phyloP scores from a whole-genome alignment of 768 basidiomycete genomes.

The Tulasnella sp. region DNA sequence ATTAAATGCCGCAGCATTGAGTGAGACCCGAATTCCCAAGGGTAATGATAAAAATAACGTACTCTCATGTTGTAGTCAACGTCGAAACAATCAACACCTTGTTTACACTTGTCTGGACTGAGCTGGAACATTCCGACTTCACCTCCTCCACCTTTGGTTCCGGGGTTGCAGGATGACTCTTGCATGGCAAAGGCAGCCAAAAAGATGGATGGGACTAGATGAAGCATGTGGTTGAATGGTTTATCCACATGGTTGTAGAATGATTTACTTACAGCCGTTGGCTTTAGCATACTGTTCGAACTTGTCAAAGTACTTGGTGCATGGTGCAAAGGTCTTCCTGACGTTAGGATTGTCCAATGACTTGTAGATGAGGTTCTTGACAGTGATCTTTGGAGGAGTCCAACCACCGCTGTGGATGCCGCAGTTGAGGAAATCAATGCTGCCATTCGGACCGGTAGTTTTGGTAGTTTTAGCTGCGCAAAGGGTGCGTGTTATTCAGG shows the following conservation, averaged over 20 bases:
- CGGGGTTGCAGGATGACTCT: slow-evolving; percentile 61
- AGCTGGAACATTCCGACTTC: slow-evolving; percentile 76
- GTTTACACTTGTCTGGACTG: slow-evolving; percentile 65
- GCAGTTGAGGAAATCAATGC: slow-evolving; percentile 30
- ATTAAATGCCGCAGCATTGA: slow-evolving; percentile 44
- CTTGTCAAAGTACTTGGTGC: slow-evolving; percentile 35
- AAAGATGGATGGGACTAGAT: slow-evolving; percentile 54
- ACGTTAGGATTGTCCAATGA: too few species aligned
- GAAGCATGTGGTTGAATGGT: not conserved
- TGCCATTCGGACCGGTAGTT: slow-evolving; percentile 53
- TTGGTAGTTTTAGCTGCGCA: slow-evolving; percentile 23
- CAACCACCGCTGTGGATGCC: slow-evolving; percentile 50
- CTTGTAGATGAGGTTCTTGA: slow-evolving; percentile 33
- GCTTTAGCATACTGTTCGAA: slow-evolving; percentile 49
- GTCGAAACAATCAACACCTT: slow-evolving; percentile 27
- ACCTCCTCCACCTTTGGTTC: slow-evolving; percentile 55
- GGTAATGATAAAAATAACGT: not conserved
- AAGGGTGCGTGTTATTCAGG: not conserved
- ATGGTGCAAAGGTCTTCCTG: slow-evolving; percentile 46
- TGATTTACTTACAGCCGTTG: slow-evolving; percentile 28
- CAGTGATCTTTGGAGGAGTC: slow-evolving; percentile 50
- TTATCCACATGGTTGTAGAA: not conserved
- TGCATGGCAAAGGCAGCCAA: slow-evolving; percentile 84
- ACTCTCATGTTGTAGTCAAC: not conserved
- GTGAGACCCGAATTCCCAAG: not conserved